Conservation (phyloP, 345 rosid species). For the Jatropha curcas region DNA sequence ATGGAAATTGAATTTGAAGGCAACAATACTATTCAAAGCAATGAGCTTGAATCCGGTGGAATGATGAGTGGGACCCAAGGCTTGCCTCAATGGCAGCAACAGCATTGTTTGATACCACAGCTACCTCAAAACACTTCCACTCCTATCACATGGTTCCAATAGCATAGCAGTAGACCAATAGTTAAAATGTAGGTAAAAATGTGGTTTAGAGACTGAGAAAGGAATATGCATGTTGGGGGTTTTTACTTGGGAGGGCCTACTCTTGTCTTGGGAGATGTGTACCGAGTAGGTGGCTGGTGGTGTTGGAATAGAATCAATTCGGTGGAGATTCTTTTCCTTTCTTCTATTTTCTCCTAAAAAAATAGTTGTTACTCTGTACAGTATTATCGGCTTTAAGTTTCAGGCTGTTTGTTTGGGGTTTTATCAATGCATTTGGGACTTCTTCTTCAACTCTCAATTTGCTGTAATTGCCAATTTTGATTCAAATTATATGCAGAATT, state of each 20-base stretch:
- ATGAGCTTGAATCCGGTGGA: slow-evolving; percentile 1
- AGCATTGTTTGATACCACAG: slow-evolving; percentile 58
- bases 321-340: background rate
- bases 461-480: no score
- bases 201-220: background rate
- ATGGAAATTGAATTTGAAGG: slow-evolving; percentile 55
- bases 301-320: background rate
- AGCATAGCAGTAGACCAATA: background rate
- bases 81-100: slow-evolving; percentile 48
- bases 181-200: no score
- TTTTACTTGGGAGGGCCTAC: no score
- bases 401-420: no score
- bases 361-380: no score
- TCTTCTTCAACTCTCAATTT: no score
- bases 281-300: background rate
- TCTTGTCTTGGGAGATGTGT: no score
- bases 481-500: no score
- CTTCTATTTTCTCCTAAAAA: background rate
- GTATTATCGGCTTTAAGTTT: no score
- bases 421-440: no score
- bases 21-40: slow-evolving; percentile 12
- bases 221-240: background rate
- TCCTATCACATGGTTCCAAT: slow-evolving; percentile 58
- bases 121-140: slow-evolving; percentile 40
- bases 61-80: slow-evolving; percentile 22